These are phyloP conservation scores for Vitis hybrid DNA, from an alignment of 177 flowering plant genomes.

Conservation along the genomic window DNA sequence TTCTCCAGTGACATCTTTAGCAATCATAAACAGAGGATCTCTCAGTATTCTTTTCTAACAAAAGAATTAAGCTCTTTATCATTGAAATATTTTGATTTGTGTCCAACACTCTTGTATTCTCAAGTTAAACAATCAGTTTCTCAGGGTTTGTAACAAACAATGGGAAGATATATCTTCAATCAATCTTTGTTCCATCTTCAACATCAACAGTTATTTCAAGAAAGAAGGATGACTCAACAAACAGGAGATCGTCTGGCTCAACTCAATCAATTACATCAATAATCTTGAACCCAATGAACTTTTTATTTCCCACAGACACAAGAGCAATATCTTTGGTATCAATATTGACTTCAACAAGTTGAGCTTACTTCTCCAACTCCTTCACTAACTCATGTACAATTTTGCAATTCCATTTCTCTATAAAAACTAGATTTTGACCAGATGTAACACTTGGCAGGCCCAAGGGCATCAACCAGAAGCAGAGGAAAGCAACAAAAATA, in stretches of 20 bases:
- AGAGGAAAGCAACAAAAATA: too few relatives aligned
- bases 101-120: constrained; percentile 82
- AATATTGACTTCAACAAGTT: too few relatives aligned
- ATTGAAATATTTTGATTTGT: constrained; percentile 89
- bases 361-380: too few relatives aligned
- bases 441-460: too few relatives aligned
- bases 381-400: too few relatives aligned
- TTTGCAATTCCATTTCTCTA: too few relatives aligned
- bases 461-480: too few relatives aligned
- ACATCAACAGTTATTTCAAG: constrained; percentile 97
- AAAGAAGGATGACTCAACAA: constrained; percentile 97
- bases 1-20: too few relatives aligned
- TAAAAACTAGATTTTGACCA: too few relatives aligned
- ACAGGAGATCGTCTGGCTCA: constrained; percentile 93
- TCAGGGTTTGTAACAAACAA: constrained; percentile 79
- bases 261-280: constrained; percentile 98
- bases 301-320: constrained; percentile 93
- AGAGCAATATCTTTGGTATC: constrained; percentile 72
- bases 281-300: constrained; percentile 81
- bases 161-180: constrained; percentile 92
- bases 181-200: constrained; percentile 97
- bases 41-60: constrained; percentile 86
- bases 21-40: constrained; percentile 34
- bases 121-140: constrained; percentile 53
- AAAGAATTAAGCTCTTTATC: constrained; percentile 82